Base-by-base conservation (phyloP, 257 asterid genomes). In the Solanum stenotomum region DNA sequence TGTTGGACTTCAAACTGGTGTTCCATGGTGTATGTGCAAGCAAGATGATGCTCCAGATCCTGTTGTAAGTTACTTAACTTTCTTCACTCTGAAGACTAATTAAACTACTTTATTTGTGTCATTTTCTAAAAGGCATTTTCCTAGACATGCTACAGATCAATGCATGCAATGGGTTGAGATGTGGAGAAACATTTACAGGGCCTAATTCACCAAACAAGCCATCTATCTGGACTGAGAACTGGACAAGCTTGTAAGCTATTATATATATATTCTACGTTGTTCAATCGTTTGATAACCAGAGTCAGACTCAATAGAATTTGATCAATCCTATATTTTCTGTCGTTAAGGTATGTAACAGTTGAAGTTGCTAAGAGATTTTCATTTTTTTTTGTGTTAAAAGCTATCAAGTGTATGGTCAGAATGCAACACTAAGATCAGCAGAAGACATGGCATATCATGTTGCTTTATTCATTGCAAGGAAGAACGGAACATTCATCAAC, bases 21-120 rank as follows among this genome's bases (percentile, higher is more conserved):
- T 95, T 12, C 99, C 99, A 14, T 96, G 99, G 99, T 91, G 90
- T 5, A 96, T 96, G 99, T 96, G 99, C 94, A 96, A 96, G 91
- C 99, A 96, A 91, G 94, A 93, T 42, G 96, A 96, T 38, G 99
- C 98, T 86, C 99, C 99, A 13, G 94, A 92, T 89, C 98, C 98
- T 0, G 91, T 96, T 94, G 99, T 96, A 92, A 86, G 56, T 9
- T 75, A 72, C 44, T 18, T 49, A 5, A 7, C 67, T 59, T 59
- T 59, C 25, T 59, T 20, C 27, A 59, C 27, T 59, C 67, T 20
- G 68, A 18, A 18, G 29, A 65, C 72, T 65, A 63, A 63, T 65
- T 65, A 1, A n/a, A 0, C 1, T 65, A 5, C 33, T 65, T 65
- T 63, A 63, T 63, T n/a, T 65, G 3, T 65, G 6, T 2, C 15